phyloP scores from a whole-genome alignment of 2,329 filamentous ascomycete species.

The Fusarium torreyae region DNA sequence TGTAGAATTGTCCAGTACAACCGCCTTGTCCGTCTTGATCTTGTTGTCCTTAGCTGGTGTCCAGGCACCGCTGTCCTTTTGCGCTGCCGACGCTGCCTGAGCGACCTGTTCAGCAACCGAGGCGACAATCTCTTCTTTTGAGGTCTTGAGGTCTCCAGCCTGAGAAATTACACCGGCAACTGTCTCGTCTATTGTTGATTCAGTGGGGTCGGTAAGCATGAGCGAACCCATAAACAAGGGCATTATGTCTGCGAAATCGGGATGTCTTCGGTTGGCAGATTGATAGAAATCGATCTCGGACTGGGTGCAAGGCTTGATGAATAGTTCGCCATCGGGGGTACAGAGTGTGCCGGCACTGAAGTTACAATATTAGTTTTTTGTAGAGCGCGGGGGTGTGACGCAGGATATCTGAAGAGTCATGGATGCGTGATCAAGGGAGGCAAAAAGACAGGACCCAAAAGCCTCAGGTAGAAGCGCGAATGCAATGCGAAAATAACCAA shows the following conservation, averaged over 20 bases:
- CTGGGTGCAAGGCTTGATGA: conserved; percentile 94
- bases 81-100: conserved; percentile 25
- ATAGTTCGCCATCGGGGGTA: conserved; percentile 84
- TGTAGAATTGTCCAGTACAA: conserved; percentile 89
- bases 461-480: conserved; percentile 9
- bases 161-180: conserved; percentile 62
- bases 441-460: conserved; percentile 2
- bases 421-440: conserved; percentile 11
- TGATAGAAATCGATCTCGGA: conserved; percentile 94
- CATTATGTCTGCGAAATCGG: conserved; percentile 84
- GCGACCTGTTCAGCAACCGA: conserved; percentile 54
- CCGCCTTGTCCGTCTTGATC: conserved; percentile 83
- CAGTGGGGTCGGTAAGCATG: conserved; percentile 71
- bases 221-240: conserved; percentile 88
- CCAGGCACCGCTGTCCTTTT: conserved; percentile 57
- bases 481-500: conserved; percentile 24
- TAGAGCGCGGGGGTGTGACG: conserved; percentile 32
- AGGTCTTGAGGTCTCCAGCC: conserved; percentile 52
- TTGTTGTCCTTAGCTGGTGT: conserved; percentile 66
- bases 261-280: conserved; percentile 74
- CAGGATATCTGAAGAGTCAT: conserved; percentile 25
- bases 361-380: conserved; percentile 39
- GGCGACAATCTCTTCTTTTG: conserved; percentile 54
- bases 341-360: conserved; percentile 89
- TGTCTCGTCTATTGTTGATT: conserved; percentile 64